phyloP scores from a whole-genome alignment of 2,329 filamentous ascomycete species.

The Sarocladiaceae sp. region DNA sequence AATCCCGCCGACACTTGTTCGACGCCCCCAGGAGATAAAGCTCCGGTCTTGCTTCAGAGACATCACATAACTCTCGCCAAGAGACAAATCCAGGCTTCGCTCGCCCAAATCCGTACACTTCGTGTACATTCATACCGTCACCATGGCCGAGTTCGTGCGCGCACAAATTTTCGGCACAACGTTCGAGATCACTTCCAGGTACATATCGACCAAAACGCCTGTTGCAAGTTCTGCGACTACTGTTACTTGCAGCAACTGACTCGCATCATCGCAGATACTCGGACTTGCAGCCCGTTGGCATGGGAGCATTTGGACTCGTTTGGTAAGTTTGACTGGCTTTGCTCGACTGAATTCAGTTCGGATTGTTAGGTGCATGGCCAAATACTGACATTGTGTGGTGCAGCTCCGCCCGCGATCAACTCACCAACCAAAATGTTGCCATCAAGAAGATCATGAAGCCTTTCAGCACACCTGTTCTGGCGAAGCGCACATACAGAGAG shows the following conservation, averaged over 20 bases:
- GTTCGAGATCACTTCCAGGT: conserved; percentile 99
- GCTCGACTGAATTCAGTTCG: not conserved
- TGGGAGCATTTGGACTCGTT: conserved; percentile 97
- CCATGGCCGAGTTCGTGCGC: conserved; percentile 98
- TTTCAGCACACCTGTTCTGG: conserved; percentile 97
- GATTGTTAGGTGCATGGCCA: conserved; percentile 1
- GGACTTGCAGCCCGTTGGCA: conserved; percentile 95
- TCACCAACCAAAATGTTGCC: conserved; percentile 92
- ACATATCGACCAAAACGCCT: conserved; percentile 20
- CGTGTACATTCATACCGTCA: conserved; percentile 34
- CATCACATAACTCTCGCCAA: not conserved
- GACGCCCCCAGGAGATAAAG: conserved; percentile 5
- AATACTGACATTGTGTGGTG: conserved; percentile 8
- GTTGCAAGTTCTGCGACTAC: not conserved
- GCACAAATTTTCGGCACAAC: conserved; percentile 99
- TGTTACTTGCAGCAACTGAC: not conserved
- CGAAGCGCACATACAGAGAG: conserved; percentile 96
- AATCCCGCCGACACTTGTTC: not conserved
- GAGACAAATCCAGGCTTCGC: not conserved
- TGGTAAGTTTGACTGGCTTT: conserved; percentile 59
- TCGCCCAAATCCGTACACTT: not conserved
- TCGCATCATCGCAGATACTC: conserved; percentile 65
- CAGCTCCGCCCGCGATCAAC: conserved; percentile 95
- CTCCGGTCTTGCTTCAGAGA: conserved; percentile 2
- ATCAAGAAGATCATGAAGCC: conserved; percentile 99